A percentile compares a stretch with the other conserved stretches of the same genome.
Evolutionary conservation across 2,329 filamentous ascomycete species (phyloP).

Genomic region (Cercospora brassicicola): DNA sequence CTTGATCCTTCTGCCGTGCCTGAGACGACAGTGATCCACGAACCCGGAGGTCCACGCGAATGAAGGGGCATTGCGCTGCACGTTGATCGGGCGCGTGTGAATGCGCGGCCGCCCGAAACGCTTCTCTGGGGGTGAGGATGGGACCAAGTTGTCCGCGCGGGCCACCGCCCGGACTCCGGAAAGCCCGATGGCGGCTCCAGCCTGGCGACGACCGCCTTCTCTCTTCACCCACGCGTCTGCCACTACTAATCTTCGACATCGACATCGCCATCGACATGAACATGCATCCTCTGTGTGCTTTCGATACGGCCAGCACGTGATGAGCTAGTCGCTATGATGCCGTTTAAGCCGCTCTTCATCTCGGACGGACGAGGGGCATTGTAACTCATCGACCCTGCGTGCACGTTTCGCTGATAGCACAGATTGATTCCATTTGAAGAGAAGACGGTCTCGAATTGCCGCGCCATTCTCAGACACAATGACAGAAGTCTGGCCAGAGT

Average conservation of each 20-base stretch:
- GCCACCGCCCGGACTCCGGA: background rate
- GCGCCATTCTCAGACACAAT: background rate
- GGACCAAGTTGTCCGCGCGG: background rate
- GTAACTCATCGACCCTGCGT: background rate
- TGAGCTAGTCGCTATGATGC: background rate
- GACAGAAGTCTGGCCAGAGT: conserved; percentile 28
- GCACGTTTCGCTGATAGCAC: background rate
- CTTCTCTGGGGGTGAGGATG: background rate
- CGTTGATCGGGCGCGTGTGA: background rate
- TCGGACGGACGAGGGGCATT: background rate
- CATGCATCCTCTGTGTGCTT: background rate
- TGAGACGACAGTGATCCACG: background rate
- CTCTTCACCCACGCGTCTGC: background rate
- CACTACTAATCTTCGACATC: background rate
- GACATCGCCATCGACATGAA: background rate
- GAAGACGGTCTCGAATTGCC: background rate
- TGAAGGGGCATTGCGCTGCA: background rate
- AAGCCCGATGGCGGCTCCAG: background rate
- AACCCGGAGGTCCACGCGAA: background rate
- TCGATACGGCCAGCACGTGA: background rate
- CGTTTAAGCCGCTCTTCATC: background rate
- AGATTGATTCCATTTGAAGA: background rate
- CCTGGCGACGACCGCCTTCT: background rate
- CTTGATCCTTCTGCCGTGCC: background rate
- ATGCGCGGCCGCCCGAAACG: background rate